These are phyloP conservation scores for Colletotrichum lupini DNA, from an alignment of 2,329 filamentous ascomycete genomes.

Conservation along the genomic window DNA sequence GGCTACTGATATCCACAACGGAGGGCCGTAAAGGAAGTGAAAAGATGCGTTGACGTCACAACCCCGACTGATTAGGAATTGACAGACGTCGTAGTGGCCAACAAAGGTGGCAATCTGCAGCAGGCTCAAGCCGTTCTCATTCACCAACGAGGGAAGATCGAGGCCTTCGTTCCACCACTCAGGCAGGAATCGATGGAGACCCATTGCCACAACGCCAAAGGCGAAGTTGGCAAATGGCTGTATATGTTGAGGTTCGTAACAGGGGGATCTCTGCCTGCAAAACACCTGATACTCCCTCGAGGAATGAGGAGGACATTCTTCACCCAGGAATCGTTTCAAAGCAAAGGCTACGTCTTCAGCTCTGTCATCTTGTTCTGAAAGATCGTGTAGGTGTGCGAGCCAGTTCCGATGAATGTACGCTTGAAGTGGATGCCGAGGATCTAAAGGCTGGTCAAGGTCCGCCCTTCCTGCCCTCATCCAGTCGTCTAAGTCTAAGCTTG, in stretches of 20 bases:
- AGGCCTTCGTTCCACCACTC: neutral
- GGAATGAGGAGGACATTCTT: neutral
- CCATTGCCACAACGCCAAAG: neutral
- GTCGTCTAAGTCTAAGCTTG: neutral
- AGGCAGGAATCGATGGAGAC: neutral
- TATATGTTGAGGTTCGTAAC: too few relatives aligned
- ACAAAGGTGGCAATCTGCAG: neutral
- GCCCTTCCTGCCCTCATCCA: neutral
- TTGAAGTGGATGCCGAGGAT: neutral
- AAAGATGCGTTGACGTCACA: neutral
- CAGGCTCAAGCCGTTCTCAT: fast-evolving
- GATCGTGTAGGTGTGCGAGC: neutral
- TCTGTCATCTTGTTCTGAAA: neutral
- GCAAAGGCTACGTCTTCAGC: neutral
- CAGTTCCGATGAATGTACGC: neutral
- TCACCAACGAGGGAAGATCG: neutral
- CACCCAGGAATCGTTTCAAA: neutral
- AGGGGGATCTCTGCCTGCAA: neutral
- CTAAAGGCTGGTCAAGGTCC: neutral
- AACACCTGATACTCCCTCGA: neutral
- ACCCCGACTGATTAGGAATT: neutral
- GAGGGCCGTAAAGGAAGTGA: too few relatives aligned
- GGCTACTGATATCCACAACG: neutral
- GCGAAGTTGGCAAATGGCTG: neutral
- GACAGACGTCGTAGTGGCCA: neutral